phyloP scores from a whole-genome alignment of 108 stramenopile genomes.

The Seminavis robusta region DNA sequence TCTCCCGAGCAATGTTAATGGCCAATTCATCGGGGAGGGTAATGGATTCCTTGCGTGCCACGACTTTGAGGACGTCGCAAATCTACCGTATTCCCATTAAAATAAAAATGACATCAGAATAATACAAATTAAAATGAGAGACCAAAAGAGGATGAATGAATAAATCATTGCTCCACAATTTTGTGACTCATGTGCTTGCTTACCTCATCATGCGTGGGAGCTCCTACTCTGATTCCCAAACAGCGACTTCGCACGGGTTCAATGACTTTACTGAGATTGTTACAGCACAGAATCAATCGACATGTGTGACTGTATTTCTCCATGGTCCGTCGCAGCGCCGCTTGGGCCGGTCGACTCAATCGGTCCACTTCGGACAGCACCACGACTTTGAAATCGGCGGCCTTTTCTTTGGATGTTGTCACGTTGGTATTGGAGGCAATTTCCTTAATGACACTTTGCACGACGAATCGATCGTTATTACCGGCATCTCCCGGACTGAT shows the following conservation, averaged over 20 bases:
- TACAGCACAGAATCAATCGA: constrained; percentile 92
- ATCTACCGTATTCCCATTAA: no score
- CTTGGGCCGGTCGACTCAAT: constrained; percentile 90
- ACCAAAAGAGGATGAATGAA: background rate
- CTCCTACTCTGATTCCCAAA: constrained; percentile 91
- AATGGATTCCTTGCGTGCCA: constrained; percentile 77
- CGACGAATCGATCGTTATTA: constrained; percentile 92
- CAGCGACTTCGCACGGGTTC: constrained; percentile 95
- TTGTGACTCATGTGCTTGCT: constrained; percentile 4
- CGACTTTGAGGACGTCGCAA: constrained; percentile 63
- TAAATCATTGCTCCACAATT: background rate
- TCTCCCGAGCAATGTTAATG: constrained; percentile 62
- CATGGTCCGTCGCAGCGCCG: constrained; percentile 96
- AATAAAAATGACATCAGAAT: background rate
- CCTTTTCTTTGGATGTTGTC: constrained; percentile 25
- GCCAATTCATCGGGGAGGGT: constrained; percentile 73
- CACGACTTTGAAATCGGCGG: constrained; percentile 80
- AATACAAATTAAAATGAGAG: background rate
- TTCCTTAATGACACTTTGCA: constrained; percentile 99
- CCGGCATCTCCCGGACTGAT: constrained; percentile 96
- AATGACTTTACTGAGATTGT: constrained; percentile 88
- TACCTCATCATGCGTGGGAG: constrained; percentile 78
- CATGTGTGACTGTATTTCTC: constrained; percentile 94
- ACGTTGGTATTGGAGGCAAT: constrained; percentile 82
- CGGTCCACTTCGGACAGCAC: constrained; percentile 93